Percentiles rank a stretch among this genome's conserved stretches.
Evolutionary conservation across 2,329 filamentous ascomycete species (phyloP).

Genomic region (Phaeosphaeria sp.): DNA sequence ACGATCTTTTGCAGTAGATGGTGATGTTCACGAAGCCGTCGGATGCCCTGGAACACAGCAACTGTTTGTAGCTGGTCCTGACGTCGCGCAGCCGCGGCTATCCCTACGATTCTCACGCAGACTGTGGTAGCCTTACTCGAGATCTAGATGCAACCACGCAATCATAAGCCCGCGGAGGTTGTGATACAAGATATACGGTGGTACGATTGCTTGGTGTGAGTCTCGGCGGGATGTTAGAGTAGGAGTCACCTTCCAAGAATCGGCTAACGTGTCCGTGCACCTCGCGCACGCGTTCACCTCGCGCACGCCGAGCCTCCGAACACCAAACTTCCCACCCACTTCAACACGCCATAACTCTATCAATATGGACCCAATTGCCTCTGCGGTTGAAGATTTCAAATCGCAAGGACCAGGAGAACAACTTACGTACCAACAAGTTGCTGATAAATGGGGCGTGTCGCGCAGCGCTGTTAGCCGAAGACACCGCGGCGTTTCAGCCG

Average conservation of each 20-base stretch:
- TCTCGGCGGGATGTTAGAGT: neutral
- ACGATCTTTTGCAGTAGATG: neutral
- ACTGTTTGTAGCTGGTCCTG: neutral
- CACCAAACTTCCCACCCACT: too few species aligned
- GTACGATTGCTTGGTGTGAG: neutral
- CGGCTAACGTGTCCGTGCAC: too few species aligned
- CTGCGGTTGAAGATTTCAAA: too few species aligned
- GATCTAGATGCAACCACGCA: neutral
- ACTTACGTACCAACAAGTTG: too few species aligned
- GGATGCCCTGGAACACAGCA: neutral
- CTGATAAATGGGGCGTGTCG: too few species aligned
- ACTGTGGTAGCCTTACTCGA: neutral
- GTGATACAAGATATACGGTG: neutral
- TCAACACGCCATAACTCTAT: too few species aligned
- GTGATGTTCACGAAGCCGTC: neutral
- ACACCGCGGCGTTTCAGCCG: too few species aligned
- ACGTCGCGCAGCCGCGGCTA: neutral
- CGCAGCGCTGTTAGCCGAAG: too few species aligned
- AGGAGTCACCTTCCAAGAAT: slow-evolving; percentile 5
- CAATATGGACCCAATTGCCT: too few species aligned
- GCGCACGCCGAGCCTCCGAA: too few species aligned
- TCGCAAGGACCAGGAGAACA: too few species aligned
- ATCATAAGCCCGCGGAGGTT: neutral
- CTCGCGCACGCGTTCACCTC: too few species aligned
- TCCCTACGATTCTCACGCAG: neutral